Evolutionary conservation across 805 yeast genomes (phyloP).

Genomic region (Saccharomycodes ludwigii): DNA sequence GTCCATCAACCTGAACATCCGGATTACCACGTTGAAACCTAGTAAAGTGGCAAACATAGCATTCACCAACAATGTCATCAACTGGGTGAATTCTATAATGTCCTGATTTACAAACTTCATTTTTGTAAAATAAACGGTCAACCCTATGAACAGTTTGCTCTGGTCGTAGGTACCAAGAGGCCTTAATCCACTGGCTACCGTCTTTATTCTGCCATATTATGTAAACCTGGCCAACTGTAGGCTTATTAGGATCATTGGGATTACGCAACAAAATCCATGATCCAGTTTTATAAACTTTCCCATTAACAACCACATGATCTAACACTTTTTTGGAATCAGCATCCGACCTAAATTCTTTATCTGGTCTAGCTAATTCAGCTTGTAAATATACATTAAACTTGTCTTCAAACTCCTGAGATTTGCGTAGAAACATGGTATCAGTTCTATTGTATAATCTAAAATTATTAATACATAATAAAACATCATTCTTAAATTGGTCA

Average conservation of each 20-base stretch:
- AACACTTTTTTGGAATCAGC: too few relatives aligned
- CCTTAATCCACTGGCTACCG: conserved; percentile 79
- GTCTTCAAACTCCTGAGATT: conserved; percentile 50
- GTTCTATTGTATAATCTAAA: conserved; percentile 54
- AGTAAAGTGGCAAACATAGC: conserved; percentile 90
- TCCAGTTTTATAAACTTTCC: conserved; percentile 70
- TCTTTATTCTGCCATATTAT: conserved; percentile 82
- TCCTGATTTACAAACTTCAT: conserved; percentile 93
- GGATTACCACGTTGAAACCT: conserved; percentile 94
- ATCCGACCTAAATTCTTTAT: conserved; percentile 52
- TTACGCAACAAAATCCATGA: conserved; percentile 89
- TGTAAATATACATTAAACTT: conserved; percentile 46
- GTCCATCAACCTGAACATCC: conserved; percentile 63
- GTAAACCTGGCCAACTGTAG: conserved; percentile 89
- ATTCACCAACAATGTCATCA: conserved; percentile 81
- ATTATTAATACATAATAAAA: conserved; percentile 61
- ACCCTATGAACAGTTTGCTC: conserved; percentile 94
- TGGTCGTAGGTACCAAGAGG: conserved; percentile 96
- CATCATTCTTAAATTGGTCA: conserved; percentile 65
- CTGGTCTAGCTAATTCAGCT: conserved; percentile 70
- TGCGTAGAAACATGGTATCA: conserved; percentile 44
- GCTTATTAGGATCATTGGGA: conserved; percentile 78
- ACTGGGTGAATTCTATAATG: conserved; percentile 91
- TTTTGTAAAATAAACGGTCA: conserved; percentile 80
- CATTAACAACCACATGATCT: conserved; percentile 60